Conservation (phyloP, 495 filamentous ascomycete genomes). For the Podospora appendiculata region DNA sequence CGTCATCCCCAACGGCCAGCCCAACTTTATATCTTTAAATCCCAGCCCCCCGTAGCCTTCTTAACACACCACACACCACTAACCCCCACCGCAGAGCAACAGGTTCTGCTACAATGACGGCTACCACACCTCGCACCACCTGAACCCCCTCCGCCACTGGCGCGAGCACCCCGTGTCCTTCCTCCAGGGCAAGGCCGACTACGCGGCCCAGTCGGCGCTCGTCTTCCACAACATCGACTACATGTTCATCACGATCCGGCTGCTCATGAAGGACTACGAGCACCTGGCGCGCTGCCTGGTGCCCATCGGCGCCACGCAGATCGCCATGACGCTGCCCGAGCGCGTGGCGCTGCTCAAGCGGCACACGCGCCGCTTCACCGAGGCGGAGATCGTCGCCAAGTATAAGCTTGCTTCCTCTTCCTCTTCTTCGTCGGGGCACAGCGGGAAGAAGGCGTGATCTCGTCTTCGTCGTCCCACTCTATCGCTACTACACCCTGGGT, state of each 20-base stretch:
- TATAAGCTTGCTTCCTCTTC: slow-evolving; percentile 2
- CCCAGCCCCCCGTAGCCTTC: neutral
- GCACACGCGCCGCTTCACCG: slow-evolving; percentile 54
- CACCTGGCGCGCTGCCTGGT: slow-evolving; percentile 58
- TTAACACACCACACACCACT: neutral
- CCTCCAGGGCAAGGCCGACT: slow-evolving; percentile 49
- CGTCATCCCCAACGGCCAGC: too few species aligned
- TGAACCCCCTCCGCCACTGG: slow-evolving; percentile 70
- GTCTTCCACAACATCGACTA: slow-evolving; percentile 67
- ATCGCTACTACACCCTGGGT: too few species aligned
- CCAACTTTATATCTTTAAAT: too few species aligned
- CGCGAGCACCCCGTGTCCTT: slow-evolving; percentile 63
- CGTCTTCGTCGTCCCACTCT: neutral
- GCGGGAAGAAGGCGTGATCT: neutral
- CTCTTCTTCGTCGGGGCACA: neutral
- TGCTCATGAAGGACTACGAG: slow-evolving; percentile 57
- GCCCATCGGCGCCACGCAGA: slow-evolving; percentile 56
- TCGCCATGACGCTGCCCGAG: slow-evolving; percentile 50
- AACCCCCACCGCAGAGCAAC: slow-evolving; percentile 43
- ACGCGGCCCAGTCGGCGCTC: slow-evolving; percentile 50
- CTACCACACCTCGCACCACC: slow-evolving; percentile 72
- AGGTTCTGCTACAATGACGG: slow-evolving; percentile 73
- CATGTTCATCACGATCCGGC: slow-evolving; percentile 55
- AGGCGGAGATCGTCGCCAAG: slow-evolving; percentile 46
- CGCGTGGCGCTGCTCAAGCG: slow-evolving; percentile 51